These are phyloP conservation scores for Erythrophleum ivorense DNA, from an alignment of 331 rosid species.

Conservation along the genomic window DNA sequence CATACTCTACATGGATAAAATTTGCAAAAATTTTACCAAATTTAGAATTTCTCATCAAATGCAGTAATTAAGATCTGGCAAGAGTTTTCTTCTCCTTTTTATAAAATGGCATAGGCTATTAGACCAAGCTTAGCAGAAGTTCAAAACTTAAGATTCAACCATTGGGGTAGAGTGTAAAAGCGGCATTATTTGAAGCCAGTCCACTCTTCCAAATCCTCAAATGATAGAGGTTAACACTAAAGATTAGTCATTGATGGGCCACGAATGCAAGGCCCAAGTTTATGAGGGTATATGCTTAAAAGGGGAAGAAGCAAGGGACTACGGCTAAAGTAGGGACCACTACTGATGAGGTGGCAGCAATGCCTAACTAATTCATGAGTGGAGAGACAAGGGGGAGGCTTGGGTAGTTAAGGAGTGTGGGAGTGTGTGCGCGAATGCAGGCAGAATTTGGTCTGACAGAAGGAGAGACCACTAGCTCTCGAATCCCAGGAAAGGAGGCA, in stretches of 20 bases:
- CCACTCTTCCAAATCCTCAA: constrained; percentile 28
- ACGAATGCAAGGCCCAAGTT: too few relatives aligned
- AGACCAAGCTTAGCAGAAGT: constrained; percentile 10
- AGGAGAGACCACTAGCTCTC: too few relatives aligned
- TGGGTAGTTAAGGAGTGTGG: too few relatives aligned
- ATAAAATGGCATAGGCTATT: background rate
- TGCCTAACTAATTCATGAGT: too few relatives aligned
- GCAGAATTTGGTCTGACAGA: too few relatives aligned
- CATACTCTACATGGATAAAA: background rate
- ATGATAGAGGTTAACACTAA: background rate
- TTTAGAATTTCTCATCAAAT: constrained; percentile 16
- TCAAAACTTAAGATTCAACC: constrained; percentile 11
- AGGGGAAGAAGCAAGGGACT: too few relatives aligned
- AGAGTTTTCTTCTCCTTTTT: background rate
- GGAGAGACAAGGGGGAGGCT: too few relatives aligned
- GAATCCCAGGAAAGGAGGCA: too few relatives aligned
- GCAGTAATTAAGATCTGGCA: background rate
- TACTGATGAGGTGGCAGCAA: too few relatives aligned
- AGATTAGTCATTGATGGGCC: background rate
- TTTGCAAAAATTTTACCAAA: constrained; percentile 23
- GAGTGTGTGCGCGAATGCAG: too few relatives aligned
- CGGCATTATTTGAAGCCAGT: constrained; percentile 20
- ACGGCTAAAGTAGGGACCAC: too few relatives aligned
- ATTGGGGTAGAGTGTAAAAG: constrained; percentile 4
- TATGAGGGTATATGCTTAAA: too few relatives aligned